Conservation (phyloP, 352 stramenopile genomes). For the Phytopythium kandeliae region DNA sequence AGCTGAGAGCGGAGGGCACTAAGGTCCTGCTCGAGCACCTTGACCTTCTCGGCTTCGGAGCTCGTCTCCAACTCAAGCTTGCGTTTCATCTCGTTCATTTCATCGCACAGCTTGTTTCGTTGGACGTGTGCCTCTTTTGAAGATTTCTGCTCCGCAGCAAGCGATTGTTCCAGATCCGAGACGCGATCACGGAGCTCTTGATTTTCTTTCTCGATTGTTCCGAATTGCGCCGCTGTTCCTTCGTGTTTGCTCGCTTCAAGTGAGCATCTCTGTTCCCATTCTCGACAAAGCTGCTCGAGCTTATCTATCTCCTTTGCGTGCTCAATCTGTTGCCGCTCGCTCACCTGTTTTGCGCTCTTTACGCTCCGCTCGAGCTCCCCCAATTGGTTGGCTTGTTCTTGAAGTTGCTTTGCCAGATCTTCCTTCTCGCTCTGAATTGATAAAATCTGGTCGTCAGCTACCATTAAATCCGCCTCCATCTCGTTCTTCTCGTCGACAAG, state of each 20-base stretch:
- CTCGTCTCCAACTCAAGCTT: slow-evolving; percentile 15
- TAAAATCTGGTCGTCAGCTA: slow-evolving; percentile 25
- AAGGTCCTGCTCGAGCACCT: slow-evolving; percentile 26
- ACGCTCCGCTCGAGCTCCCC: slow-evolving; percentile 28
- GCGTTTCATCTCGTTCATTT: slow-evolving; percentile 9
- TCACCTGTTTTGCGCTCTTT: slow-evolving; percentile 20
- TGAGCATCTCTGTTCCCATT: background rate
- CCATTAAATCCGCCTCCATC: slow-evolving; percentile 36
- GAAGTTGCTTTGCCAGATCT: slow-evolving; percentile 17
- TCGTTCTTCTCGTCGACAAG: slow-evolving; percentile 30
- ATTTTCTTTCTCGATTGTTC: slow-evolving; percentile 21
- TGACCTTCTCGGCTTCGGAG: slow-evolving; percentile 8
- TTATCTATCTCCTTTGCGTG: background rate
- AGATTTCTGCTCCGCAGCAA: slow-evolving; percentile 5
- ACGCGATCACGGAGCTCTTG: slow-evolving; percentile 15
- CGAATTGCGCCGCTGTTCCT: background rate
- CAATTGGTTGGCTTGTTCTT: slow-evolving; percentile 22
- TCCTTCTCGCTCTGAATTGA: slow-evolving; percentile 38
- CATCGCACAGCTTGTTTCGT: slow-evolving; percentile 10
- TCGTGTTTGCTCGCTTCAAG: background rate
- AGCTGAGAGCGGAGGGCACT: slow-evolving; percentile 25
- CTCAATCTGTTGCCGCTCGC: slow-evolving; percentile 1
- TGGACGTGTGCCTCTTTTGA: slow-evolving; percentile 7
- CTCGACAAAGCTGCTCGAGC: background rate
- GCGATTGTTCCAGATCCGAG: slow-evolving; percentile 22